A percentile compares a stretch with the other conserved stretches of the same genome.
Evolutionary conservation across 1,139 yeast genomes (phyloP).

Genomic region (Debaryomyces singareniensis): DNA sequence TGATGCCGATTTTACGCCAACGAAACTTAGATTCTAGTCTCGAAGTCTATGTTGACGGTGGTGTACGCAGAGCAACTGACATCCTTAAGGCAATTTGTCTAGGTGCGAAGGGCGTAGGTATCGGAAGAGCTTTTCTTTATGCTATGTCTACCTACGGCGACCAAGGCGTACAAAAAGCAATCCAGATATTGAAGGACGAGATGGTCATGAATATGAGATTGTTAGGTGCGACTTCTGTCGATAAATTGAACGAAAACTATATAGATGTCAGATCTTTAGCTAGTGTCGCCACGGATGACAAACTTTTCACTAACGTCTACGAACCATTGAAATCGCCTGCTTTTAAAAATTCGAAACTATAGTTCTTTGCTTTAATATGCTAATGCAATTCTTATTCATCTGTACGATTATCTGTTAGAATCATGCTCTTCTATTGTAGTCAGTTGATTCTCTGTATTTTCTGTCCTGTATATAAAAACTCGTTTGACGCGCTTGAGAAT

Average conservation of each 20-base stretch:
- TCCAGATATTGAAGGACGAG: conserved; percentile 74
- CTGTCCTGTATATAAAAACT: no score
- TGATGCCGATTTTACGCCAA: conserved; percentile 49
- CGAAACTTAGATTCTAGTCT: conserved; percentile 37
- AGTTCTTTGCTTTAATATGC: no score
- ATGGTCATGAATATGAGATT: conserved; percentile 84
- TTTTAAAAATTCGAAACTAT: conserved; percentile 18
- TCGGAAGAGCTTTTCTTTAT: conserved; percentile 67
- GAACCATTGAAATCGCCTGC: conserved; percentile 31
- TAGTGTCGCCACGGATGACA: conserved; percentile 28
- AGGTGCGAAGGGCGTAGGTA: conserved; percentile 70
- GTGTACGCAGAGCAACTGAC: conserved; percentile 67
- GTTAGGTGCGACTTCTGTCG: conserved; percentile 65
- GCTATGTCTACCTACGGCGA: conserved; percentile 72
- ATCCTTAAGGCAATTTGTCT: conserved; percentile 58
- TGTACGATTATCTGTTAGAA: no score
- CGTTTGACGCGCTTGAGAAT: no score
- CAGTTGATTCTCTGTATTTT: no score
- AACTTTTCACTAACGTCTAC: conserved; percentile 30
- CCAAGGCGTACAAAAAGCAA: conserved; percentile 72
- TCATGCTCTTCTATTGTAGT: no score
- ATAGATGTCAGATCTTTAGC: conserved; percentile 22
- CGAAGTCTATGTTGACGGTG: conserved; percentile 57
- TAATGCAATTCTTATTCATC: no score
- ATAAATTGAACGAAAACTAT: conserved; percentile 49